Percentiles rank a stretch among this genome's conserved stretches.
phyloP scores from a whole-genome alignment of 768 basidiomycete genomes.

The Naganishia kalamii region DNA sequence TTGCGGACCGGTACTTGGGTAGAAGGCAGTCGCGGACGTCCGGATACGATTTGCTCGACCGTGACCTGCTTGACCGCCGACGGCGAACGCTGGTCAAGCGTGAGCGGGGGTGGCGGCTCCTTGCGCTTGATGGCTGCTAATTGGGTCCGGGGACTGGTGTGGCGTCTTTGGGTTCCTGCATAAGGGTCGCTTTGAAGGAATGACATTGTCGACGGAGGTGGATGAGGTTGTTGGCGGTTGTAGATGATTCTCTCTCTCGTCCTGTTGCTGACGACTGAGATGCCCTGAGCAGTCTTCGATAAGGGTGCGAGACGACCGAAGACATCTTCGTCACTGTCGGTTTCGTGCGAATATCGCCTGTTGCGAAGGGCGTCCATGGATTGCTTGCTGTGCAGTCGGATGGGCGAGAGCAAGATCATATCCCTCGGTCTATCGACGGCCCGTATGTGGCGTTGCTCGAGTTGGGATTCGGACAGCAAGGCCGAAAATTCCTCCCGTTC shows the following conservation, averaged over 20 bases:
- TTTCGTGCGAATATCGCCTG: neutral
- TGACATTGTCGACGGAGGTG: slow-evolving; percentile 1
- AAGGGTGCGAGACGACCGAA: neutral
- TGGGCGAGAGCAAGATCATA: neutral
- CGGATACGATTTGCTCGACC: slow-evolving; percentile 11
- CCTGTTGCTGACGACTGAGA: neutral
- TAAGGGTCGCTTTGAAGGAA: slow-evolving; percentile 14
- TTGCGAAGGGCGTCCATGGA: neutral
- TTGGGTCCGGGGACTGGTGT: neutral
- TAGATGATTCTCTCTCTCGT: neutral
- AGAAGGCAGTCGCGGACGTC: neutral
- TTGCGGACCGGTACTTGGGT: neutral
- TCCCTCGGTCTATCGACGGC: too few relatives aligned
- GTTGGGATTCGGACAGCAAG: neutral
- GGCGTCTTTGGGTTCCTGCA: neutral
- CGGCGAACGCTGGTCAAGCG: neutral
- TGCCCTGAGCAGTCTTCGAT: neutral
- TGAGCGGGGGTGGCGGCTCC: slow-evolving; percentile 11
- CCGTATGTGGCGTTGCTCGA: neutral
- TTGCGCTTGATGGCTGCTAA: slow-evolving; percentile 6
- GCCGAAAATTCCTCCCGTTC: neutral
- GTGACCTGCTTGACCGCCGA: neutral
- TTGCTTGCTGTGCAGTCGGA: neutral
- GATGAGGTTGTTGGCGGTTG: slow-evolving; percentile 5
- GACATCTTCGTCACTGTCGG: neutral